These are phyloP conservation scores for Candida succiphila DNA, from an alignment of 805 yeast genomes.

Conservation along the genomic window DNA sequence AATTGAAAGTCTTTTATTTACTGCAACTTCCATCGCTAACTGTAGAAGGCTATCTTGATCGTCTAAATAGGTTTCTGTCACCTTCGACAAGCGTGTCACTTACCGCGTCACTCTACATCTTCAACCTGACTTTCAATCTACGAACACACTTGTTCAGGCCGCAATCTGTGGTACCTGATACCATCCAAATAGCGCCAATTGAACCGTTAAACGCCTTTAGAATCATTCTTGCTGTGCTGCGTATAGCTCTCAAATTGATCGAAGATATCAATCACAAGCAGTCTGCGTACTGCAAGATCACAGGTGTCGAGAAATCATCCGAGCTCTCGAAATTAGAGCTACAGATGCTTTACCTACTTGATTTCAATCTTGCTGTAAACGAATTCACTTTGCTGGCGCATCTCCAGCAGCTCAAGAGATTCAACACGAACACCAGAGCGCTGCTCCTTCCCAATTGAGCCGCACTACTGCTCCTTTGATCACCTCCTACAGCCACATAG, in stretches of 20 bases:
- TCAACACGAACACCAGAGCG: conserved; percentile 5
- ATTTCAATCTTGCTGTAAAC: conserved; percentile 30
- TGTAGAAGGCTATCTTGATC: conserved; percentile 17
- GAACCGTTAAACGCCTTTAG: conserved; percentile 29
- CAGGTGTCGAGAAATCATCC: conserved; percentile 28
- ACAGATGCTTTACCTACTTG: conserved; percentile 29
- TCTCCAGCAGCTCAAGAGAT: conserved; percentile 19
- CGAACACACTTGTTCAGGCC: conserved; percentile 3
- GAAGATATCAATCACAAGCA: conserved; percentile 37
- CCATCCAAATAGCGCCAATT: conserved; percentile 18
- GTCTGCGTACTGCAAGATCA: conserved; percentile 30
- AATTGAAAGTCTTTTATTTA: conserved; percentile 20
- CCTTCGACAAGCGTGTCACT: conserved; percentile 22
- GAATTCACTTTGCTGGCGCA: conserved; percentile 24
- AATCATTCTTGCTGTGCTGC: conserved; percentile 25
- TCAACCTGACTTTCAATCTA: conserved; percentile 19
- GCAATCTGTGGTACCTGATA: conserved; percentile 2
- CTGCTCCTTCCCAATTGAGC: not conserved
- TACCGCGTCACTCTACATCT: conserved; percentile 21
- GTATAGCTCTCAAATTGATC: conserved; percentile 30
- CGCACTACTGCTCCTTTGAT: too few relatives aligned
- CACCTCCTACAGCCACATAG: too few relatives aligned
- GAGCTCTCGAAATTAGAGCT: conserved; percentile 31
- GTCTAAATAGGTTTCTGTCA: conserved; percentile 19
- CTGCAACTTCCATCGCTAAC: conserved; percentile 20